Base-by-base conservation (phyloP, 805 yeast genomes). In the Lipomyces spencermartinsiae region DNA sequence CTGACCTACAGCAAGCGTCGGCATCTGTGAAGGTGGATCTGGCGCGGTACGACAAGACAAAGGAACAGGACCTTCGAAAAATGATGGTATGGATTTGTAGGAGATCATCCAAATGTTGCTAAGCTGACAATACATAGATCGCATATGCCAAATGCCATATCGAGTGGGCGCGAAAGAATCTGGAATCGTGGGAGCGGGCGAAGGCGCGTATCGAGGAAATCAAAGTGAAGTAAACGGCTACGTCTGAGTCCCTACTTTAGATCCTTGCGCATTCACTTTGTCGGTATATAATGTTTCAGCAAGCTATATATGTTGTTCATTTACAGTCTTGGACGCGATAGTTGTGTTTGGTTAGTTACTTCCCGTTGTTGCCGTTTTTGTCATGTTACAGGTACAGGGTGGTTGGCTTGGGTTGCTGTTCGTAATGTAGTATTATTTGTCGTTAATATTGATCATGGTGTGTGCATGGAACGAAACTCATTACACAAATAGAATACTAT, bases 171-270 rank as follows among this genome's bases (percentile, higher is more conserved):
- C 83, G 82, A 73, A 86, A 87, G 78, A 88, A 89, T 74, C 77
- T 87, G 56, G 90, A 88, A 71, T 82, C 85, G 49, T 89, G 92
- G 91, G 86, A 85, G 67, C 90, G 86, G 67, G 85, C 88, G n/a
- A 78, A 83, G 65, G 70, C 64, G 25, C 67, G 70, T 34, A 72
- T 70, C 16, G 73, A 73, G 12, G 68, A 71, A 60, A 73, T 73
- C 61, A 69, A 63, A 49, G 66, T 69, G 33, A 63, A 60, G 58
- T 69, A 58, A 46, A 31, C 12, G 19, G 14, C 8, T 16, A 19
- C 31, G 9, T 37, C 59, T 51, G 53, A 54, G 16, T 8, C 31
- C 8, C 19, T 19, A 14, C 53, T 16, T 12, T 6, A 19, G 25
- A 25, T n/a, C 25, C 16, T 33, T 19, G 12, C 34, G 33, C 31